Conservation (phyloP, 805 yeast species). For the Sugiyamaella chiloensis region DNA sequence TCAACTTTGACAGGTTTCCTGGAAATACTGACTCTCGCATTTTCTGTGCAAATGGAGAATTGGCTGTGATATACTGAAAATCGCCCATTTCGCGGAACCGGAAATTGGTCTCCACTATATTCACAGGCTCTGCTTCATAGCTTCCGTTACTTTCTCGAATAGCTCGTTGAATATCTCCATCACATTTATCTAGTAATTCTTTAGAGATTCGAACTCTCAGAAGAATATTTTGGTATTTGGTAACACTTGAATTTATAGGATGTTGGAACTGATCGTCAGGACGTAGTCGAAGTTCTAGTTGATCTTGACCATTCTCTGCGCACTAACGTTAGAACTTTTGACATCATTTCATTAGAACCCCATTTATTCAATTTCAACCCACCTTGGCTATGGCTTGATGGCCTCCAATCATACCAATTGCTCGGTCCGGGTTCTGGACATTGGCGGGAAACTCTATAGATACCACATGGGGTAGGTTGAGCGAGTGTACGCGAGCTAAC, state of each 20-base stretch:
- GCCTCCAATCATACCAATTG: slow-evolving; percentile 51
- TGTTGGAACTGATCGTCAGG: slow-evolving; percentile 43
- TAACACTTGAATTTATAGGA: slow-evolving; percentile 41
- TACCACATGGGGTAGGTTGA: slow-evolving; percentile 71
- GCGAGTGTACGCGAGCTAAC: slow-evolving; percentile 51
- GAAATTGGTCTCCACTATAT: slow-evolving; percentile 63
- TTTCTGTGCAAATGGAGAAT: slow-evolving; percentile 47
- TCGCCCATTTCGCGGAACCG: slow-evolving; percentile 85
- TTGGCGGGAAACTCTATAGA: slow-evolving; percentile 77
- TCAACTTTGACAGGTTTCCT: slow-evolving; percentile 43
- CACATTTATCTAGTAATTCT: slow-evolving; percentile 25
- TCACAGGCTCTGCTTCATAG: slow-evolving; percentile 57
- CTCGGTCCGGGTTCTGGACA: slow-evolving; percentile 47
- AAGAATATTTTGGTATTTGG: slow-evolving; percentile 30
- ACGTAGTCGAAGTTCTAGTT: slow-evolving; percentile 36
- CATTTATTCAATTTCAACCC: slow-evolving; percentile 4
- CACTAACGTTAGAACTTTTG: slow-evolving; percentile 14
- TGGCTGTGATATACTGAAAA: slow-evolving; percentile 68
- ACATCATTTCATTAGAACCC: neutral
- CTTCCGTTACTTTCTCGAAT: slow-evolving; percentile 54
- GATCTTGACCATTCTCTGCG: slow-evolving; percentile 33
- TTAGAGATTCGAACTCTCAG: slow-evolving; percentile 34
- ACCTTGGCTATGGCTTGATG: slow-evolving; percentile 38
- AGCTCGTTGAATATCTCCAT: slow-evolving; percentile 54
- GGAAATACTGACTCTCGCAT: slow-evolving; percentile 41